Conservation (phyloP, 352 stramenopile genomes). For the Phytophthora pini region DNA sequence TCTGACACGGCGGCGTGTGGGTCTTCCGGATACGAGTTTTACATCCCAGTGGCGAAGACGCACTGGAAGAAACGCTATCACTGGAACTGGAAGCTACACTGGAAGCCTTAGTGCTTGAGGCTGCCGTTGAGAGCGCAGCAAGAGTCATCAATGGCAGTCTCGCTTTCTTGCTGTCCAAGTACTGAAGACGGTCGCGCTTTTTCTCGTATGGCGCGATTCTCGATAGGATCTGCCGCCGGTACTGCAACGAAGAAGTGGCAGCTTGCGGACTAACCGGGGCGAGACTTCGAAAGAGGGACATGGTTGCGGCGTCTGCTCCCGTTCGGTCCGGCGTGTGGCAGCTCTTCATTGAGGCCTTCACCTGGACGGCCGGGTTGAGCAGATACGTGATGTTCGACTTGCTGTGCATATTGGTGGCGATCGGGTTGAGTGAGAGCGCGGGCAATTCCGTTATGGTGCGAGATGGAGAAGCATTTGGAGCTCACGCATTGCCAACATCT, state of each 20-base stretch:
- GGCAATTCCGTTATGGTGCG: slow-evolving; percentile 16
- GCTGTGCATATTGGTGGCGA: slow-evolving; percentile 30
- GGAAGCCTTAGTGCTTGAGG: slow-evolving; percentile 3
- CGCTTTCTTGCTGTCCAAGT: slow-evolving; percentile 20
- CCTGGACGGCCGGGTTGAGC: slow-evolving; percentile 40
- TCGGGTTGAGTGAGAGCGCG: slow-evolving; percentile 4
- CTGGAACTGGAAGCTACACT: slow-evolving; percentile 18
- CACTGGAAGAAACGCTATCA: slow-evolving; percentile 8
- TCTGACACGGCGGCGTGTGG: slow-evolving; percentile 58
- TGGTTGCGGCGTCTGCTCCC: slow-evolving; percentile 16
- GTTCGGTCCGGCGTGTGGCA: slow-evolving; percentile 17
- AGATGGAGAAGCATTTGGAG: slow-evolving; percentile 1
- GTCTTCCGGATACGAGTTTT: slow-evolving; percentile 38
- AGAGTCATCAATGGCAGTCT: slow-evolving; percentile 27
- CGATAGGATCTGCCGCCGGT: slow-evolving; percentile 34
- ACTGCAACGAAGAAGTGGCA: slow-evolving; percentile 38
- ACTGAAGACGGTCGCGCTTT: slow-evolving; percentile 8
- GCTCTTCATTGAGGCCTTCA: slow-evolving; percentile 15
- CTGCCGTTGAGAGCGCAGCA: slow-evolving; percentile 19
- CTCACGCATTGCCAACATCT: neutral
- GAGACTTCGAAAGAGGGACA: slow-evolving; percentile 41
- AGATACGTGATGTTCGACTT: slow-evolving; percentile 56
- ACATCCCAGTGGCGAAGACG: slow-evolving; percentile 9
- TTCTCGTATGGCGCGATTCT: slow-evolving; percentile 45
- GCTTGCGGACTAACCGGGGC: slow-evolving; percentile 28